Conservation (phyloP, 345 rosid species). For the Xanthoceras sorbifolium region DNA sequence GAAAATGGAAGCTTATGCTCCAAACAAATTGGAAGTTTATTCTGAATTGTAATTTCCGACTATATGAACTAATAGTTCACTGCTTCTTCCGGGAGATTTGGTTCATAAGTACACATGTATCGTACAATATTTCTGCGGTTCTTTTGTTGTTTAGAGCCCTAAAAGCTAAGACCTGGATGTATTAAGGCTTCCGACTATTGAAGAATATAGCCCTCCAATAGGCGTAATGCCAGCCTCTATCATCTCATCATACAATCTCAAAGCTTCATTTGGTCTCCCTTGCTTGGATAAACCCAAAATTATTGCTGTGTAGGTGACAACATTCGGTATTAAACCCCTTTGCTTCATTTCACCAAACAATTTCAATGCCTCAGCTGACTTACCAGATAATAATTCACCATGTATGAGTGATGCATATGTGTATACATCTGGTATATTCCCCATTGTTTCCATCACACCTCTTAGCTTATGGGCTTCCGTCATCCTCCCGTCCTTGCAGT, state of each 20-base stretch:
- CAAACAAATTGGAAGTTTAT: too few species aligned
- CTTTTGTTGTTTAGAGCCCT: background rate
- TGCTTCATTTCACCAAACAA: constrained; percentile 54
- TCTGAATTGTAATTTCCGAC: too few species aligned
- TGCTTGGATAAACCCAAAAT: constrained; percentile 72
- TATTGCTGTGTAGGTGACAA: constrained; percentile 60
- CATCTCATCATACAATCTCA: constrained; percentile 69
- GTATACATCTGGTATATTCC: constrained; percentile 57
- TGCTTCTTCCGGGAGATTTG: too few species aligned
- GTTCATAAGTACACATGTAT: too few species aligned
- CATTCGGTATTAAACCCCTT: constrained; percentile 48
- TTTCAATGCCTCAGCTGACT: constrained; percentile 58
- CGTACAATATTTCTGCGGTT: background rate
- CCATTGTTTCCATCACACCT: too few species aligned
- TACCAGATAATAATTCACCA: constrained; percentile 73
- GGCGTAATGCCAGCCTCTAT: constrained; percentile 51
- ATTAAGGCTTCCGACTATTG: constrained; percentile 72
- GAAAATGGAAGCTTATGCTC: too few species aligned
- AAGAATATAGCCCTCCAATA: constrained; percentile 64
- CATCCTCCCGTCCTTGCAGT: too few species aligned
- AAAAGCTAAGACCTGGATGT: constrained; percentile 13
- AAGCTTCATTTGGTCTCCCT: constrained; percentile 84
- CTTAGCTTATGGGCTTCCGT: too few species aligned
- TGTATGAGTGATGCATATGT: constrained; percentile 77
- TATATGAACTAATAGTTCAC: too few species aligned